Evolutionary conservation across 495 filamentous ascomycete species (phyloP).

Genomic region (Talaromyces proteolyticus): DNA sequence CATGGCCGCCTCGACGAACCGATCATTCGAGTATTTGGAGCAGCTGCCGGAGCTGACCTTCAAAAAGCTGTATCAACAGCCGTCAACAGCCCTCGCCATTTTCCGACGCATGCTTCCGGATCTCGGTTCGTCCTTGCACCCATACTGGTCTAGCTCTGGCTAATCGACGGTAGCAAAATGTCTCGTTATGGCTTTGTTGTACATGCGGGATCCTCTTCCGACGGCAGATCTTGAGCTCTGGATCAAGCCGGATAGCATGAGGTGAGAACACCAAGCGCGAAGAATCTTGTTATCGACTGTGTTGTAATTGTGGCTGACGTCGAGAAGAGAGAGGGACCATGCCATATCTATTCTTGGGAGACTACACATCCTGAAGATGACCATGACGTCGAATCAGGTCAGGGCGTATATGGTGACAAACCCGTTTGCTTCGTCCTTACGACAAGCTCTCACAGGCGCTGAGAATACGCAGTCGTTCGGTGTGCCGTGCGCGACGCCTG

Average conservation of each 20-base stretch:
- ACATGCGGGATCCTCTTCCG: conserved; percentile 70
- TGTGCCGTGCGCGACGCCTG: conserved; percentile 61
- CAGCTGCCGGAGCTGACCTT: conserved; percentile 84
- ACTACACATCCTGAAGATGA: conserved; percentile 70
- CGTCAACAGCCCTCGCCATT: conserved; percentile 89
- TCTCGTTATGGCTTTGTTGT: conserved; percentile 91
- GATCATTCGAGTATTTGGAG: conserved; percentile 80
- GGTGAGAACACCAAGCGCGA: conserved; percentile 32
- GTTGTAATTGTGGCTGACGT: neutral
- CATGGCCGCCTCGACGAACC: conserved; percentile 66
- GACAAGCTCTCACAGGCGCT: conserved; percentile 79
- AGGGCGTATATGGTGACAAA: conserved; percentile 65
- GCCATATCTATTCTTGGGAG: conserved; percentile 73
- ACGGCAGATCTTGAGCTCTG: conserved; percentile 74
- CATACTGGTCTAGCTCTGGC: conserved; percentile 7
- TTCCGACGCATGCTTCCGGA: conserved; percentile 96
- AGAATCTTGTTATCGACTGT: neutral
- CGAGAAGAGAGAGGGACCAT: conserved; percentile 68
- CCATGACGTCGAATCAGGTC: conserved; percentile 49
- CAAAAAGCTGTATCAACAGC: conserved; percentile 86
- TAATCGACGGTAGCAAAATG: conserved; percentile 65
- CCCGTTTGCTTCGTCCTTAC: conserved; percentile 70
- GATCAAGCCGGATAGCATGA: conserved; percentile 68
- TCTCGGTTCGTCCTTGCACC: conserved; percentile 52
- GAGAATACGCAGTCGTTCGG: conserved; percentile 85